Evolutionary conservation across 1,139 yeast genomes (phyloP), one percentile per base, ranked within the genome.

Genomic region (Debaryomycetaceae sp.): DNA sequence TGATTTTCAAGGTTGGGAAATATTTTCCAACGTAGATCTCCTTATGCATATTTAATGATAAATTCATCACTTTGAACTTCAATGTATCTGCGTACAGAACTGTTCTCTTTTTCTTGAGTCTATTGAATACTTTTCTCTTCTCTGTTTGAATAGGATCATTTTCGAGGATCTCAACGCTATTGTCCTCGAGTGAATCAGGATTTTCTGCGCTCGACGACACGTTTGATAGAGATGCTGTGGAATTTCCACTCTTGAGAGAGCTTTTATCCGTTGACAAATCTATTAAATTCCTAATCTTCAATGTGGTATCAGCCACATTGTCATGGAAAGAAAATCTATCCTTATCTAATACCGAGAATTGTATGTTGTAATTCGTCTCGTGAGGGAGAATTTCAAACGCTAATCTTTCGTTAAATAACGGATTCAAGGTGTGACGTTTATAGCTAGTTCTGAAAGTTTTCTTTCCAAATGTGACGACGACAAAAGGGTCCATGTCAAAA

Each of bases 401-500:
- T 37, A 91, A 67, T 53, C 86, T 69, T 63, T 91, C 96, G 58
- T 88, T 84, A 62, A 83, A 93, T 0, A 83, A 76, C 0, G 99
- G 99, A 47, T 85, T 85, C 43, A 89, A 65, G 1, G 88, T 85
- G 59, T 91, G 98, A 27, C 89, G 79, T 54, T 84, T 80, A 83
- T 90, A 86, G 23, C 93, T 85, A 0, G 97, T 90, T 53, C 96
- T 78, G 62, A 82, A 91, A 0, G 95, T 89, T 51, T 86, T 85
- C 57, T 87, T 85, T 9, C 97, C 97, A 62, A 91, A 89, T 0
- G 97, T 84, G 0, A 88, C 84, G 14, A 91, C 93, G 5, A 91
- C 95, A 66, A 91, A 93, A 0, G 99, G 98, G 58, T 93, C 99
- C 95, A 93, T 88, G 61, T 90, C 97, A 57, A 85, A 93, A 0